These are phyloP conservation scores for Fusarium albosuccineum DNA, from an alignment of 2,329 filamentous ascomycete species.

Conservation along the genomic window DNA sequence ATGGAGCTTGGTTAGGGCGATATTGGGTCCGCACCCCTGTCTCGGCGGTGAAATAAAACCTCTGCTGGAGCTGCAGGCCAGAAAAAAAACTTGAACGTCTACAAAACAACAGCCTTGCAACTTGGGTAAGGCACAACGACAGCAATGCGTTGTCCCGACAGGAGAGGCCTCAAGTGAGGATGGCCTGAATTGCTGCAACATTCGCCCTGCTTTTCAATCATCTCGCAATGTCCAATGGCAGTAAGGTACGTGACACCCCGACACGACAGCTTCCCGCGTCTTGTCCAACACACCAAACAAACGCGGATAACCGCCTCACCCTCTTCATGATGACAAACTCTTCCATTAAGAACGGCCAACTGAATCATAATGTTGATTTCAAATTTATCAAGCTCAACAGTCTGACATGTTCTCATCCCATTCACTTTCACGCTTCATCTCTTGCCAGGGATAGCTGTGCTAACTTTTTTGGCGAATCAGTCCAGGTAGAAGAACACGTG, in stretches of 20 bases:
- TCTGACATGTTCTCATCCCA: slow-evolving; percentile 59
- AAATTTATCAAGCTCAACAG: slow-evolving; percentile 74
- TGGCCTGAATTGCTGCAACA: slow-evolving; percentile 6
- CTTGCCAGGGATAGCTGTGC: slow-evolving; percentile 27
- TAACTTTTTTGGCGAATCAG: slow-evolving; percentile 41
- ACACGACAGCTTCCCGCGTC: slow-evolving; percentile 31
- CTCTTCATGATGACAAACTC: slow-evolving; percentile 66
- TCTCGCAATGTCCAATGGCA: slow-evolving; percentile 9
- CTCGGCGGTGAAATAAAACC: slow-evolving; percentile 33
- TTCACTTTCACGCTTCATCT: slow-evolving; percentile 3
- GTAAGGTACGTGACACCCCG: slow-evolving; percentile 39
- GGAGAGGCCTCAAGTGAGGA: slow-evolving; percentile 19
- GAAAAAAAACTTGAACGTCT: slow-evolving; percentile 20
- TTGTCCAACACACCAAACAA: slow-evolving; percentile 21
- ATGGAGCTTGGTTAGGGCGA: slow-evolving; percentile 43
- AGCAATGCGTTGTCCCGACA: slow-evolving; percentile 3
- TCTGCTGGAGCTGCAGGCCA: slow-evolving; percentile 5
- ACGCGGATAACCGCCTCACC: slow-evolving; percentile 18
- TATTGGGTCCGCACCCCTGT: slow-evolving; percentile 29
- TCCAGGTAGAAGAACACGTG: slow-evolving; percentile 12
- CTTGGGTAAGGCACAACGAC: background rate
- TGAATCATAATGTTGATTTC: slow-evolving; percentile 70
- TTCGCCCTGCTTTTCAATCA: background rate
- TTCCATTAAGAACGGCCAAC: slow-evolving; percentile 76
- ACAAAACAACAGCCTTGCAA: slow-evolving; percentile 17